Percentiles rank a stretch among this genome's conserved stretches.
Conservation (phyloP, 306 rosid species). For the Prunus padus region DNA sequence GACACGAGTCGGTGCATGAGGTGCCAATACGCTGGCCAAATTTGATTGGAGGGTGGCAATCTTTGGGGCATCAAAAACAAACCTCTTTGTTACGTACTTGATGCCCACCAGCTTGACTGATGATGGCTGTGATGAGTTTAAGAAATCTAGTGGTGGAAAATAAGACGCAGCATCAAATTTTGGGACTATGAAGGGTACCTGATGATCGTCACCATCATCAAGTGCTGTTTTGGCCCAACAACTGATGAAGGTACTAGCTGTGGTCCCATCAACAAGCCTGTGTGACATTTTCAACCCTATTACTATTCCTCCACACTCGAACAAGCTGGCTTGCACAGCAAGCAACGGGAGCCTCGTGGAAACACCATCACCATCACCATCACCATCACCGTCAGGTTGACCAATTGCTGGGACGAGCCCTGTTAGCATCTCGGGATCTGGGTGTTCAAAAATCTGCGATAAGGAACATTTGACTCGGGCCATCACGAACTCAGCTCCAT, state of each 20-base stretch:
- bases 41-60: neutral
- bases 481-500: conserved; percentile 14
- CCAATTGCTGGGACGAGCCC: neutral
- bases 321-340: neutral
- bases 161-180: neutral
- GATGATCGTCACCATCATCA: too few relatives aligned
- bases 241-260: neutral
- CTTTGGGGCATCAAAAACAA: conserved; percentile 2
- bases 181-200: neutral
- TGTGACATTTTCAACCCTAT: conserved; percentile 1
- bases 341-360: neutral
- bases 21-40: neutral
- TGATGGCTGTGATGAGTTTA: neutral
- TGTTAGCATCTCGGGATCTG: conserved; percentile 2
- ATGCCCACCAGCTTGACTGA: neutral
- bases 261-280: neutral
- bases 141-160: conserved; percentile 12
- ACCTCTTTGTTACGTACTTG: conserved; percentile 12
- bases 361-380: neutral
- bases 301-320: conserved; percentile 4
- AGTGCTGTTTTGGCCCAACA: neutral
- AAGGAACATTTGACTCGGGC: conserved; percentile 5
- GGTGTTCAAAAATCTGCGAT: neutral
- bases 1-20: conserved; percentile 17
- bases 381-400: too few relatives aligned